Evolutionary conservation across 805 yeast genomes (phyloP), one percentile per base, ranked within the genome.

Genomic region (Pichia sporocuriosa): DNA sequence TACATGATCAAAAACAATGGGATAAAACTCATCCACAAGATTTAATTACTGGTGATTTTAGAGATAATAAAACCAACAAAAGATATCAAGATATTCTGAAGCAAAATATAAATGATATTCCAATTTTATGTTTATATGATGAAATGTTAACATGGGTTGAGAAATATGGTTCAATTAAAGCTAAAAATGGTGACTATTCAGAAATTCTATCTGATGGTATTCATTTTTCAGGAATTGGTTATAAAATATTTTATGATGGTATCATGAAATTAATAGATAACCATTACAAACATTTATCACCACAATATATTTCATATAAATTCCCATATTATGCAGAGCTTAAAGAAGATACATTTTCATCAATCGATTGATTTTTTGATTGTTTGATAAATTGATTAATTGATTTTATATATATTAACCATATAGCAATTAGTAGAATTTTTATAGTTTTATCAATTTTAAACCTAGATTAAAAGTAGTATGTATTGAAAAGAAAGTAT

Each of bases 21-120:
- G 62, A 67, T 26, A 53, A 52, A 19, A 32, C 48, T 12, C 40
- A 51, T 25, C 57, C 62, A 1, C 70, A 65, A 9, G 68, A 61
- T 33, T 54, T 69, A 10, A 53, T 56, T 1, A 47, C 53, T 1
- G 77, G 75, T 4, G 61, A 66, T 35, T 55, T 60, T 17, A 67
- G 87, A 53, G 63, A 72, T 2, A 71, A 70, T 32, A 68, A 65
- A 38, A 55, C 56, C 15, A 72, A 75, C 21, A 56, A 62, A 31
- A 34, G 48, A 32, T 87, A 86, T 56, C 67, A 75, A 2, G 72
- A 72, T 20, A 77, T 72, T 0, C 64, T 79, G 5, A 54, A 57
- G 15, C 47, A 57, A 4, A 63, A 81, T 10, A 78, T 86, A 2
- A 29, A 17, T 4, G 42, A 37, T 24, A 32, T 31, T n/a, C 45